Conservation (phyloP, 1,139 yeast genomes). For the Blastobotrys capitulatus region DNA sequence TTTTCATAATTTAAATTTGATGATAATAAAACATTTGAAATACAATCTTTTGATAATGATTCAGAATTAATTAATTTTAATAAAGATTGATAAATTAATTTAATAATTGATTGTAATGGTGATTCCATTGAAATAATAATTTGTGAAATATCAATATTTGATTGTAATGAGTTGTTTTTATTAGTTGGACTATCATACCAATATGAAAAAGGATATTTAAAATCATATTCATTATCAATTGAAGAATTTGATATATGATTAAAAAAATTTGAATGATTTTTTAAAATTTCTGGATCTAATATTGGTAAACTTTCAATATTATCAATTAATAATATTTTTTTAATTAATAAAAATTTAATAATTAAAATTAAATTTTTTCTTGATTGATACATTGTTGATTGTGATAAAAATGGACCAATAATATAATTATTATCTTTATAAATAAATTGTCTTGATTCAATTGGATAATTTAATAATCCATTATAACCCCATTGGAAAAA, state of each 20-base stretch:
- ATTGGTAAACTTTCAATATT: neutral
- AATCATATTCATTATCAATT: neutral
- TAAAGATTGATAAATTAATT: neutral
- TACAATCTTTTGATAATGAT: neutral
- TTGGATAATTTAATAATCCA: constrained; percentile 4
- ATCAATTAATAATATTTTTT: neutral
- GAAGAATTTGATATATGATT: neutral
- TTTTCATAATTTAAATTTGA: neutral
- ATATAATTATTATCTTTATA: neutral
- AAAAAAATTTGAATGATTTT: neutral
- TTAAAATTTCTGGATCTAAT: neutral
- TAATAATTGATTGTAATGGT: neutral
- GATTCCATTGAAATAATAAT: neutral
- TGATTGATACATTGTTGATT: neutral
- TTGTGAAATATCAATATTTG: neutral
- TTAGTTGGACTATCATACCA: neutral
- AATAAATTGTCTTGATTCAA: neutral
- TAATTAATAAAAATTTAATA: neutral
- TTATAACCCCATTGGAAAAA: constrained; percentile 7
- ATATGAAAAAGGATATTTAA: neutral
- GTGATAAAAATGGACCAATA: constrained; percentile 6
- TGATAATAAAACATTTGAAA: neutral
- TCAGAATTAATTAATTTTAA: neutral
- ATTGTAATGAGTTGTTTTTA: neutral
- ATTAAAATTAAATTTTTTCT: neutral